Base-by-base conservation (phyloP, 1,139 yeast species). In the Trichomonascaceae sp. region DNA sequence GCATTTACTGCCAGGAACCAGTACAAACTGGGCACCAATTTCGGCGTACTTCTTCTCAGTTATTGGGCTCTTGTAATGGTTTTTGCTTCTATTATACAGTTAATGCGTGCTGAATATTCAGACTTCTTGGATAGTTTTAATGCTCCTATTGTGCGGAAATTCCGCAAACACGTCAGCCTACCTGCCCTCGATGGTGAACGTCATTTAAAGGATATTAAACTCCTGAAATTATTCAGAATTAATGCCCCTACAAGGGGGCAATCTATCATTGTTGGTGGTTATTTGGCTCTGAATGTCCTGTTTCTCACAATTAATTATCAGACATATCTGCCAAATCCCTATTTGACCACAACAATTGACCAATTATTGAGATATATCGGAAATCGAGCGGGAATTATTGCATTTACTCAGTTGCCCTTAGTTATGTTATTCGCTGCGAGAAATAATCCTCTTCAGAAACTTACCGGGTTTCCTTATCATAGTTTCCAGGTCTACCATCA, bases 401-500 rank as follows among this genome's bases (percentile, higher is more conserved):
- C 84, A 1, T 77, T 84, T 49, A 75, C 78, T 18, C 72, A 81
- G 57, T 67, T 81, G 61, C 88, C 87, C 0, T 60, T 83, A 2
- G 64, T 82, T 19, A 74, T 82, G 20, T 62, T 81, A 24, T 77
- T 84, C 70, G 86, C 85, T 0, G 84, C 86, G 13, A 70, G 91
- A 58, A 83, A 78, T 64, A 84, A 84, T 63, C 74, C 84, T 44
- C 65, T 84, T 22, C 79, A 80, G 55, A 67, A 72, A 67, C 51
- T 82, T 3, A 83, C 89, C 0, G 82, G 87, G 19, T 79, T 87
- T 82, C 78, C 84, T 24, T 83, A 80, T 63, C 74, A 84, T 39
- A 79, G 85, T 0, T 83, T 81, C 61, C 82, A 83, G 54, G 70
- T 81, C 15, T 80, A 77, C 60, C 91, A 85, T 63, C 72, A 84